Evolutionary conservation across 257 asterid species (phyloP).

Genomic region (Solanum commersonii): DNA sequence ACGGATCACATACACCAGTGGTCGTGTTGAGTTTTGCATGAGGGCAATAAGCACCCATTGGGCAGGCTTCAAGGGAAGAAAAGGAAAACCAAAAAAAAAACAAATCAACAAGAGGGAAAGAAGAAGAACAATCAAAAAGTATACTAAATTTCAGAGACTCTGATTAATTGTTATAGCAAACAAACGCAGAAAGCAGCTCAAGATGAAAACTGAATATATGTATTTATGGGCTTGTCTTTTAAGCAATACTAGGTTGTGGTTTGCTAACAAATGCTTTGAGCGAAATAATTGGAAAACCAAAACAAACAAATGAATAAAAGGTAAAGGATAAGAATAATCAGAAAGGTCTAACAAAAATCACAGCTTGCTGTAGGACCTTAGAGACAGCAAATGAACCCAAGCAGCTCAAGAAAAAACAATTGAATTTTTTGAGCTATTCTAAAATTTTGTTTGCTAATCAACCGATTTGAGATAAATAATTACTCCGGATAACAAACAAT

Average conservation of each 20-base stretch:
- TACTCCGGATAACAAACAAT: not conserved
- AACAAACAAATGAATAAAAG: not conserved
- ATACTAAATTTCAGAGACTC: not conserved
- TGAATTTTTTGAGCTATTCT: not conserved
- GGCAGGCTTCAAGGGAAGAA: constrained; percentile 57
- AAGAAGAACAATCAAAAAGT: not conserved
- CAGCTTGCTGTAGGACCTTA: not conserved
- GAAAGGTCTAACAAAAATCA: not conserved
- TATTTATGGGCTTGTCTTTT: not conserved
- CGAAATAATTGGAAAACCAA: not conserved
- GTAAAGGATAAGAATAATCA: not conserved
- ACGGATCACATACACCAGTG: constrained; percentile 77
- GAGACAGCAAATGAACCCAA: not conserved
- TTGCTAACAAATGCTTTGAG: not conserved
- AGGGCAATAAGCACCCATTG: constrained; percentile 88
- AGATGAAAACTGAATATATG: not conserved
- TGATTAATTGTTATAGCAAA: not conserved
- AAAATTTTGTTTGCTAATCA: not conserved
- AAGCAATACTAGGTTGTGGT: not conserved
- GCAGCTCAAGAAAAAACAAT: not conserved
- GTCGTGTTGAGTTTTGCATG: constrained; percentile 38
- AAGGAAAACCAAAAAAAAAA: not conserved
- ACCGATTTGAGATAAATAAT: not conserved
- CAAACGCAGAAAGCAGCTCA: not conserved
- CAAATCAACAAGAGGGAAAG: not conserved